Conservation (phyloP, 306 rosid species). For the Geum urbanum region DNA sequence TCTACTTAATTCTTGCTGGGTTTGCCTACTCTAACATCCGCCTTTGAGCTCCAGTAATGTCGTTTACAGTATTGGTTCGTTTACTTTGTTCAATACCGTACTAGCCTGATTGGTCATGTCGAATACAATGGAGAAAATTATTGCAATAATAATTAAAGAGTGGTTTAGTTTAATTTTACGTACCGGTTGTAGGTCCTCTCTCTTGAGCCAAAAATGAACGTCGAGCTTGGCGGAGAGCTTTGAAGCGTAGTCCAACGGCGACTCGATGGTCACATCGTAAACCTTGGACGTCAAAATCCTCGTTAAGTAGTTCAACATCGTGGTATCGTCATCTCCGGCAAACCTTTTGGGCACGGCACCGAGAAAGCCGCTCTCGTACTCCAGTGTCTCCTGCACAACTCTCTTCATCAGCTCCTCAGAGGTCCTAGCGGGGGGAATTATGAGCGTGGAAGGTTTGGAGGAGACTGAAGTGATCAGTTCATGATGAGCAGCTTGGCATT, state of each 20-base stretch:
- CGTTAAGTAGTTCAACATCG: constrained; percentile 56
- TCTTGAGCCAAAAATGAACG: constrained; percentile 72
- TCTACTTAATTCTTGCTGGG: too few species aligned
- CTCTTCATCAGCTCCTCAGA: background rate
- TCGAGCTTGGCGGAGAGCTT: constrained; percentile 63
- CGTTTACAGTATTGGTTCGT: too few species aligned
- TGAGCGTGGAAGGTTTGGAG: background rate
- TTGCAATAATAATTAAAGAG: background rate
- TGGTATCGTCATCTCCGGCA: constrained; percentile 2
- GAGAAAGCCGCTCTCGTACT: constrained; percentile 65
- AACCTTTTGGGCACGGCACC: constrained; percentile 52
- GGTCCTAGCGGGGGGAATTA: background rate
- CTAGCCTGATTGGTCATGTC: too few species aligned
- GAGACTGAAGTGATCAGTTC: background rate
- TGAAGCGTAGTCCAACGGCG: constrained; percentile 69
- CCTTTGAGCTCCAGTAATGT: too few species aligned
- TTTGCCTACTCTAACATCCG: too few species aligned
- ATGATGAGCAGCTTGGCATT: background rate
- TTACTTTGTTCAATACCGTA: too few species aligned
- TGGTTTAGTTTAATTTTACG: constrained; percentile 8
- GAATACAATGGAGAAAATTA: too few species aligned
- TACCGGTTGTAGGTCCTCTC: constrained; percentile 91
- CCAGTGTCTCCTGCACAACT: constrained; percentile 28
- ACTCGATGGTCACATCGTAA: constrained; percentile 70
- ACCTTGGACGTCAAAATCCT: constrained; percentile 65